Evolutionary conservation across 2,329 filamentous ascomycete species (phyloP).

Genomic region (Pseudovirgaria hyperparasitica): DNA sequence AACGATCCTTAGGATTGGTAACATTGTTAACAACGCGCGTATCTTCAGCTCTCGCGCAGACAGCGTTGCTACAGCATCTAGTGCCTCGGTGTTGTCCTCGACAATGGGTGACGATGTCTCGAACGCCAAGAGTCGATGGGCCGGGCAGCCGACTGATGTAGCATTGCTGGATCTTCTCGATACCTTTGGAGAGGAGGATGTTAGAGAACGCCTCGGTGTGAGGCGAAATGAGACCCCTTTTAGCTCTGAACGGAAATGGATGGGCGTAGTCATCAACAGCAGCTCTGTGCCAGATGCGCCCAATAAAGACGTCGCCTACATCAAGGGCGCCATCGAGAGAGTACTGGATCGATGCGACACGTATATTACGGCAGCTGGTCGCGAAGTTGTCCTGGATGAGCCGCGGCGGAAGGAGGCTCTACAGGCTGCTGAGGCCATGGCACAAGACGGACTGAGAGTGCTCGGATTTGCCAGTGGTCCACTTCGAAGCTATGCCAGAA

Average conservation of each 20-base stretch:
- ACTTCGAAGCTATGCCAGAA: slow-evolving; percentile 22
- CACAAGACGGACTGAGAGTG: slow-evolving; percentile 76
- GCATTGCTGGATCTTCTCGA: slow-evolving; percentile 93
- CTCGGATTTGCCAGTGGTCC: slow-evolving; percentile 85
- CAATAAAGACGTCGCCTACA: slow-evolving; percentile 74
- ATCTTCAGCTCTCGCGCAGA: slow-evolving; percentile 62
- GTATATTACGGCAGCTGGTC: slow-evolving; percentile 74
- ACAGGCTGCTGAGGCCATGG: slow-evolving; percentile 74
- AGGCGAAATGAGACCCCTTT: slow-evolving; percentile 83
- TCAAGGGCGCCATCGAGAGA: slow-evolving; percentile 88
- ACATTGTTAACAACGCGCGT: slow-evolving; percentile 90
- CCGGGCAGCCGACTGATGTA: slow-evolving; percentile 92
- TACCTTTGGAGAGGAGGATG: slow-evolving; percentile 79
- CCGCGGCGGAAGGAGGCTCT: slow-evolving; percentile 59
- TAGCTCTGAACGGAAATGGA: slow-evolving; percentile 97
- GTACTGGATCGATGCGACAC: slow-evolving; percentile 80
- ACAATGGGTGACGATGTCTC: slow-evolving; percentile 53
- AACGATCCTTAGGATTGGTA: slow-evolving; percentile 79
- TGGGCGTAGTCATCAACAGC: slow-evolving; percentile 72
- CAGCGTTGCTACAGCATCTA: slow-evolving; percentile 54
- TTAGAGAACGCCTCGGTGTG: slow-evolving; percentile 71
- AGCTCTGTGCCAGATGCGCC: slow-evolving; percentile 36
- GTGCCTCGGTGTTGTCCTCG: slow-evolving; percentile 73
- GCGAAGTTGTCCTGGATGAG: slow-evolving; percentile 75
- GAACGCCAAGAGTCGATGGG: slow-evolving; percentile 76